Percentiles rank a stretch among this genome's conserved stretches.
Conservation (phyloP, 2,329 filamentous ascomycete genomes). For the Xylariaceae sp. region DNA sequence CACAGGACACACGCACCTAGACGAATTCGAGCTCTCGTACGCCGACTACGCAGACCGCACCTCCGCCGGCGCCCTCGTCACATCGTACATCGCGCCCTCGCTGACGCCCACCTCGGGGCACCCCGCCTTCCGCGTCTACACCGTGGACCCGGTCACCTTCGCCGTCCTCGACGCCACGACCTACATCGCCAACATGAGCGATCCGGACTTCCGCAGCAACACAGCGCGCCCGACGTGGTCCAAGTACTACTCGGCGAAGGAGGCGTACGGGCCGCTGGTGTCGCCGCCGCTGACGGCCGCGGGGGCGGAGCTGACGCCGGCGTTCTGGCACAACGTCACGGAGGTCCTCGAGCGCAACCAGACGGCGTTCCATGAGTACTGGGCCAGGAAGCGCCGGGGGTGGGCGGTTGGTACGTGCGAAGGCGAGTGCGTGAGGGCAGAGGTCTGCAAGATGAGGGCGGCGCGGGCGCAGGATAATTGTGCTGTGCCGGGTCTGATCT, state of each 20-base stretch:
- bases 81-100: constrained; percentile 58
- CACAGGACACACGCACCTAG: constrained; percentile 55
- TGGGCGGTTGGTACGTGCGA: constrained; percentile 39
- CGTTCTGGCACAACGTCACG: constrained; percentile 63
- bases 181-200: constrained; percentile 56
- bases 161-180: constrained; percentile 56
- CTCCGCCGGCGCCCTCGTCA: constrained; percentile 47
- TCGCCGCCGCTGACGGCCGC: constrained; percentile 42
- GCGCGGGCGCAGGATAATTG: constrained; percentile 58
- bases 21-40: constrained; percentile 61
- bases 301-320: constrained; percentile 53
- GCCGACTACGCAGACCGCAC: constrained; percentile 46
- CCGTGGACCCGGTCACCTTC: constrained; percentile 60
- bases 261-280: constrained; percentile 52
- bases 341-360: constrained; percentile 47
- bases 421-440: constrained; percentile 40
- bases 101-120: constrained; percentile 58
- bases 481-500: constrained; percentile 39
- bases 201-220: constrained; percentile 46
- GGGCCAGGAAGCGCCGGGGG: constrained; percentile 51
- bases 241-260: constrained; percentile 59
- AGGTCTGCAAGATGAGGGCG: constrained; percentile 58
- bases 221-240: constrained; percentile 52
- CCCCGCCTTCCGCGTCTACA: constrained; percentile 61
- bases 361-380: constrained; percentile 49